A percentile compares a stretch with the other conserved stretches of the same genome.
phyloP scores from a whole-genome alignment of 192 early-diverging fungal genomes.

The Coemansia sp. region DNA sequence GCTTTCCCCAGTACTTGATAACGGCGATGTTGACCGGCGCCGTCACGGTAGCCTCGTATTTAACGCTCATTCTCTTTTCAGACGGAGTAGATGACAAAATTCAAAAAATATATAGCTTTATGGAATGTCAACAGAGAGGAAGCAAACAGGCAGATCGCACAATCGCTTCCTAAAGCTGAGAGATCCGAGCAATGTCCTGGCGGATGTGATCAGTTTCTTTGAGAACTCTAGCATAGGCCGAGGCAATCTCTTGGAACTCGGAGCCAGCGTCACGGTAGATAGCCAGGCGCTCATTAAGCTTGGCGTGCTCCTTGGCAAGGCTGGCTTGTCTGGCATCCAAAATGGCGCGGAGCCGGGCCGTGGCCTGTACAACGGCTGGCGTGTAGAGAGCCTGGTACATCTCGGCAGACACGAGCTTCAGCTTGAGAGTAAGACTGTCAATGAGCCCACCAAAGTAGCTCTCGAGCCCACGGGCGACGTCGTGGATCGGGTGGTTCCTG shows the following conservation, averaged over 20 bases:
- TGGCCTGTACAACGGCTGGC: conserved; percentile 23
- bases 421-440: conserved; percentile 44
- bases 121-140: no score
- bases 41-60: conserved; percentile 74
- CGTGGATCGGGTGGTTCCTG: conserved; percentile 26
- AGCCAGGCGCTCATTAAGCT: conserved; percentile 43
- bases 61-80: conserved; percentile 11
- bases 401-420: conserved; percentile 33
- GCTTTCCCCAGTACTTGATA: conserved; percentile 99
- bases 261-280: conserved; percentile 43
- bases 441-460: conserved; percentile 52
- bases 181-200: conserved; percentile 33
- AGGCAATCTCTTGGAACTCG: conserved; percentile 49
- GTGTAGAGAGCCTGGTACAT: conserved; percentile 43
- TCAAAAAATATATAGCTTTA: neutral
- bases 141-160: neutral
- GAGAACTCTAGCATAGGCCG: conserved; percentile 30
- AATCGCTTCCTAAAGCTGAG: conserved; percentile 24
- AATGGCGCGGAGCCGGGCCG: conserved; percentile 13
- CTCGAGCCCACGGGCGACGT: conserved; percentile 33
- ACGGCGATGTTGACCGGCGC: conserved; percentile 99
- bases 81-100: neutral
- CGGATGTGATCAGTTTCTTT: conserved; percentile 30
- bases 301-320: conserved; percentile 29
- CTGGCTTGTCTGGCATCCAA: conserved; percentile 16